phyloP scores from a whole-genome alignment of 352 stramenopile species.

The Phytophthora palmivora region DNA sequence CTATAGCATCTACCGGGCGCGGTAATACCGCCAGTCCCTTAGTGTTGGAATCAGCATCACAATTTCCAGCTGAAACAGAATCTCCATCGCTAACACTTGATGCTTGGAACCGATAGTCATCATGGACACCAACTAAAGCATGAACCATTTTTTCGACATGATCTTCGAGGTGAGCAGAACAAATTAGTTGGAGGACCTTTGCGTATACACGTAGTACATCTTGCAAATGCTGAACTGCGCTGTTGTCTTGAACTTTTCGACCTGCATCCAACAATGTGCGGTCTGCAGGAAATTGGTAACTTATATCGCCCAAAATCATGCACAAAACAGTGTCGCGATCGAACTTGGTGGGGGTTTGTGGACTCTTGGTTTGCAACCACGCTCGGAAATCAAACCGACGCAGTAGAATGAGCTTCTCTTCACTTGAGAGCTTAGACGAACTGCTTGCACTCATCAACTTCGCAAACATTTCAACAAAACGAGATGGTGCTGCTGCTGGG shows the following conservation, averaged over 20 bases:
- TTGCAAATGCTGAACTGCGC: slow-evolving; percentile 34
- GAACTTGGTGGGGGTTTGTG: slow-evolving; percentile 67
- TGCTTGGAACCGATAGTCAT: slow-evolving; percentile 81
- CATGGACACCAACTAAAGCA: slow-evolving; percentile 78
- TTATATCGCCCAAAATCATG: slow-evolving; percentile 80
- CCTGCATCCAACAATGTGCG: slow-evolving; percentile 30
- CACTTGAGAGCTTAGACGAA: slow-evolving; percentile 68
- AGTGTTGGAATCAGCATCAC: slow-evolving; percentile 11
- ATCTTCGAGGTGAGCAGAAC: slow-evolving; percentile 68
- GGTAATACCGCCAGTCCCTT: slow-evolving; percentile 38
- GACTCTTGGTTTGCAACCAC: slow-evolving; percentile 72
- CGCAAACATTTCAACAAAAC: slow-evolving; percentile 90
- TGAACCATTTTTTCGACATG: slow-evolving; percentile 86
- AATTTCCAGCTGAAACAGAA: slow-evolving; percentile 8
- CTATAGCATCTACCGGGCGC: slow-evolving; percentile 60
- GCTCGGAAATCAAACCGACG: slow-evolving; percentile 78
- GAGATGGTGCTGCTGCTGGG: slow-evolving; percentile 67
- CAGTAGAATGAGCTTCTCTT: slow-evolving; percentile 78
- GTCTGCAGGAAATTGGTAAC: slow-evolving; percentile 60
- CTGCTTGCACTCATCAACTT: slow-evolving; percentile 83
- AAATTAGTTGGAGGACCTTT: slow-evolving; percentile 76
- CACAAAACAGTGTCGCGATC: slow-evolving; percentile 84
- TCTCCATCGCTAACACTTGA: slow-evolving; percentile 21
- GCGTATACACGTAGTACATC: slow-evolving; percentile 79
- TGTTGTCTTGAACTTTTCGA: slow-evolving; percentile 26